Evolutionary conservation across 352 stramenopile genomes (phyloP), one percentile per base, ranked within the genome.

Genomic region (Phytophthora idaei): DNA sequence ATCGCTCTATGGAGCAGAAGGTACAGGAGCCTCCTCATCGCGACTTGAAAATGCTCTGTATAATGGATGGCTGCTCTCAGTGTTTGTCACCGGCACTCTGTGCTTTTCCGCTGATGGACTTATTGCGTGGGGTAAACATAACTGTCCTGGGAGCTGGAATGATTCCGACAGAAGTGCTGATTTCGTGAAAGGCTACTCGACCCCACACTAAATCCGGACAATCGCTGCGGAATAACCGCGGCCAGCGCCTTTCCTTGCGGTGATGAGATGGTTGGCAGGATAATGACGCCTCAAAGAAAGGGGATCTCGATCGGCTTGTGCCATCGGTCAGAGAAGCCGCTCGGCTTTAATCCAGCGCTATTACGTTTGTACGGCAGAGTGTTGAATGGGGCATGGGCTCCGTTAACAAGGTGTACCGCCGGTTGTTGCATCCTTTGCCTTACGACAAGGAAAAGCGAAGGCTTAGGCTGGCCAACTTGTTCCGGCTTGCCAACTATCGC

Each of bases 401-500:
- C 4, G 3, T 44, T 3, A 28, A 54, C 11, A 55, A 42, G 29
- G 12, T 54, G 4, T 42, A 41, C 9, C 29, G 15, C 8, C 48
- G 12, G 10, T 27, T 53, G 12, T 6, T 53, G 2, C 46, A 53
- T 12, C 46, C 27, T 11, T 6, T 54, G 29, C 47, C 10, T 39
- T 6, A 29, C 6, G 11, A 27, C 29, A 54, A 54, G 21, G 31
- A 55, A 29, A 21, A 29, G 21, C 21, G 21, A 28, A 42, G 7
- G 14, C 6, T 39, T 14, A 32, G 48, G 28, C 31, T 25, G 5
- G 48, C 45, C 1, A 55, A 55, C 29, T 17, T 55, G 4, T 55
- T 55, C 17, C 39, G 48, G 5, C 29, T 55, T 15, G 48, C 48
- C n/a, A 55, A 44, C 15, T 55, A 55, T 44, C 48, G 48, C n/a